Percentiles rank a stretch among this genome's conserved stretches.
Evolutionary conservation across 2,329 filamentous ascomycete genomes (phyloP).

Genomic region (Domatiomyces catenatus): DNA sequence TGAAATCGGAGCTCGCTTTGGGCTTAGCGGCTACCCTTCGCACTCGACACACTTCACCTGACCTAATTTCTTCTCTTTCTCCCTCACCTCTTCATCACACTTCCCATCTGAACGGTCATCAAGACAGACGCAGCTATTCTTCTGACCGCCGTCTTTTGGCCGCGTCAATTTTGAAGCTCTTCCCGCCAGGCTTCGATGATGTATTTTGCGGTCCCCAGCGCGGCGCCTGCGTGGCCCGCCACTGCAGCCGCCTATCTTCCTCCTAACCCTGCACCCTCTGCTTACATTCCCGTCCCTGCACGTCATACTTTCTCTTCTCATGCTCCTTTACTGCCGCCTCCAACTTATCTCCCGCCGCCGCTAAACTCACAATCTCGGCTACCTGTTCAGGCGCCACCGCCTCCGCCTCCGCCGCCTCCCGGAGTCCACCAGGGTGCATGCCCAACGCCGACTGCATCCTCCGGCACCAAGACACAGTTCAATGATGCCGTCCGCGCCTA

Average conservation of each 20-base stretch:
- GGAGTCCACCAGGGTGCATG: slow-evolving; percentile 16
- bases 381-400: slow-evolving; percentile 16
- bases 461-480: slow-evolving; percentile 56
- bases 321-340: slow-evolving; percentile 11
- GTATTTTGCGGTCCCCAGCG: slow-evolving; percentile 14
- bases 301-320: slow-evolving; percentile 42
- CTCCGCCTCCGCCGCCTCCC: slow-evolving; percentile 16
- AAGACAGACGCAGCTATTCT: not conserved
- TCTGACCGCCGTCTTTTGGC: not conserved
- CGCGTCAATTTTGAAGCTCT: not conserved
- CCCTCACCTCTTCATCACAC: not conserved
- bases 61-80: not conserved
- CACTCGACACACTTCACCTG: not conserved
- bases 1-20: not conserved
- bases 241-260: slow-evolving; percentile 7
- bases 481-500: slow-evolving; percentile 70
- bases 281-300: slow-evolving; percentile 47
- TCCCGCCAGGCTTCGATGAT: slow-evolving; percentile 6
- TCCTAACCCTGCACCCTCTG: slow-evolving; percentile 28
- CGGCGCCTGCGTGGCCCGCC: slow-evolving; percentile 13
- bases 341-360: slow-evolving; percentile 18
- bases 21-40: not conserved
- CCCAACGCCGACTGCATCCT: slow-evolving; percentile 24
- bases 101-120: not conserved
- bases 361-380: slow-evolving; percentile 15